phyloP scores from a whole-genome alignment of 1,284 basidiomycete genomes.

The Quambalaria eucalypti region DNA sequence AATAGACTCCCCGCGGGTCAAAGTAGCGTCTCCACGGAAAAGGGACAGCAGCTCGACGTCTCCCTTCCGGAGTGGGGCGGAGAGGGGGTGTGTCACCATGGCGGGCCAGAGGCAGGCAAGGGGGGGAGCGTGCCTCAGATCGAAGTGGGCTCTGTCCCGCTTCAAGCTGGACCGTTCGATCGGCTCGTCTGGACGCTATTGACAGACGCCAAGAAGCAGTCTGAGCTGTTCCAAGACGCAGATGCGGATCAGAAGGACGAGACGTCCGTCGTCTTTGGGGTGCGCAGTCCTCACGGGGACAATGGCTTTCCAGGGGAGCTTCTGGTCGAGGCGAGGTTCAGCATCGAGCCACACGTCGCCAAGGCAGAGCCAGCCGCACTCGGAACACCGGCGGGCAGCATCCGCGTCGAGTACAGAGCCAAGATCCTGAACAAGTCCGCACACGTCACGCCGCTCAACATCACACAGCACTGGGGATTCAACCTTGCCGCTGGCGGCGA shows the following conservation, averaged over 20 bases:
- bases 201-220: no score
- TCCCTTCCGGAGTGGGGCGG: slow-evolving; percentile 21
- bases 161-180: slow-evolving; percentile 35
- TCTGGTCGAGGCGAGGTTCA: no score
- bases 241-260: no score
- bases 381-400: slow-evolving; percentile 13
- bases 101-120: slow-evolving; percentile 17
- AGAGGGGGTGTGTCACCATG: slow-evolving; percentile 30
- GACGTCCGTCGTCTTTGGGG: no score
- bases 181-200: slow-evolving; percentile 25
- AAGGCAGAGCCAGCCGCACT: no score
- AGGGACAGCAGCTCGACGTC: slow-evolving; percentile 12
- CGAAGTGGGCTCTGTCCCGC: not conserved
- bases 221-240: no score
- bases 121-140: not conserved
- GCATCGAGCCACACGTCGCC: no score
- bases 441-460: slow-evolving; percentile 32
- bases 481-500: slow-evolving; percentile 17
- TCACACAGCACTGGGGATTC: slow-evolving; percentile 46
- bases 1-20: slow-evolving; percentile 37
- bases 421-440: slow-evolving; percentile 13
- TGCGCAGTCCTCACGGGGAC: no score
- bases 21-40: slow-evolving; percentile 4
- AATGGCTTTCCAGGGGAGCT: no score
- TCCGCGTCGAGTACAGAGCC: slow-evolving; percentile 35